Evolutionary conservation across 805 yeast species (phyloP).

Genomic region (Wickerhamomyces subpelliculosus): DNA sequence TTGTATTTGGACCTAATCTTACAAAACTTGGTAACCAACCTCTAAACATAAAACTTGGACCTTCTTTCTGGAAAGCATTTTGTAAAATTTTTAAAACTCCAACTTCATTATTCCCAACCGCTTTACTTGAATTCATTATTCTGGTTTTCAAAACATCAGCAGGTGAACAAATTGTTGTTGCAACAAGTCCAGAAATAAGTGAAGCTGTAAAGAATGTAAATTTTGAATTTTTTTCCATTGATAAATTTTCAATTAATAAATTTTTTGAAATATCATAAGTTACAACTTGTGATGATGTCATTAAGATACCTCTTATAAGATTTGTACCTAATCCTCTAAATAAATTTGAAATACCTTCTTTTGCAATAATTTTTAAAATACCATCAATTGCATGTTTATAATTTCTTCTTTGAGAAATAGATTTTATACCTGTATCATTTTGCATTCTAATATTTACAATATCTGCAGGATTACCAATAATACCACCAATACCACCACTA

Average conservation of each 20-base stretch:
- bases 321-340: neutral
- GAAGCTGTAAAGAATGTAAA: slow-evolving; percentile 76
- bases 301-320: slow-evolving; percentile 69
- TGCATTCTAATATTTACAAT: slow-evolving; percentile 89
- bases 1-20: slow-evolving; percentile 79
- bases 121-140: slow-evolving; percentile 58
- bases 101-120: too few relatives aligned
- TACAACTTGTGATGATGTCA: slow-evolving; percentile 90
- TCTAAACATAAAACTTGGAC: slow-evolving; percentile 74
- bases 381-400: slow-evolving; percentile 80
- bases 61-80: slow-evolving; percentile 59
- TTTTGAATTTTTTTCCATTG: slow-evolving; percentile 52
- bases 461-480: slow-evolving; percentile 85
- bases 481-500: slow-evolving; percentile 80
- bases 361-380: slow-evolving; percentile 44
- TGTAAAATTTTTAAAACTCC: slow-evolving; percentile 45
- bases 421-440: slow-evolving; percentile 68
- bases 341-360: slow-evolving; percentile 46
- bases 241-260: slow-evolving; percentile 41
- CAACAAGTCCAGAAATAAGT: slow-evolving; percentile 76
- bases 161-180: slow-evolving; percentile 89
- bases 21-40: slow-evolving; percentile 90
- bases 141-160: slow-evolving; percentile 88
- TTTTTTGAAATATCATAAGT: slow-evolving; percentile 74
- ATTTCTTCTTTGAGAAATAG: slow-evolving; percentile 58